A percentile compares a stretch with the other conserved stretches of the same genome.
These are phyloP conservation scores for Smallanthus sonchifolius DNA, from an alignment of 129 eudicot species.

Conservation along the genomic window DNA sequence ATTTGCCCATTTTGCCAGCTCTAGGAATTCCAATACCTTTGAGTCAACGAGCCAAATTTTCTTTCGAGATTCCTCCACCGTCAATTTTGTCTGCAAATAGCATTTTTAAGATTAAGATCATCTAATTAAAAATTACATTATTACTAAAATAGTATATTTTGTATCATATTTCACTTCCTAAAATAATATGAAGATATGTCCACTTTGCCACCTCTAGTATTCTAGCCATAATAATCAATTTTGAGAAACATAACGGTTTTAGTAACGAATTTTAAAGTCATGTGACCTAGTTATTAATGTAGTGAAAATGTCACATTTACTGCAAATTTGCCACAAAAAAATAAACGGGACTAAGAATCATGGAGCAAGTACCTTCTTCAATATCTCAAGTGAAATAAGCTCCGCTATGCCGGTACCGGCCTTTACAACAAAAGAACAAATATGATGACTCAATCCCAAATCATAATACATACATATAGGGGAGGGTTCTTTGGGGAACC, in stretches of 20 bases:
- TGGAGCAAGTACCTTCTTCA: constrained; percentile 51
- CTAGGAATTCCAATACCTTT: constrained; percentile 44
- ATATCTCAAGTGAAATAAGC: constrained; percentile 86
- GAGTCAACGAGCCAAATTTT: constrained; percentile 98
- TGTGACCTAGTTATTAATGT: background rate
- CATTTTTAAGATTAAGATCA: background rate
- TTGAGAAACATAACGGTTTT: background rate
- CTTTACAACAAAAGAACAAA: constrained; percentile 35
- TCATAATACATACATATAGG: background rate
- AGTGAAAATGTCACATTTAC: background rate
- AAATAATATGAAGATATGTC: background rate
- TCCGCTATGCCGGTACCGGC: constrained; percentile 99
- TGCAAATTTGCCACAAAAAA: background rate
- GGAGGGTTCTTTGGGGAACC: too few relatives aligned
- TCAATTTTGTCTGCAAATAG: constrained; percentile 49
- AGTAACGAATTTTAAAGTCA: background rate
- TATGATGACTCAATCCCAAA: background rate
- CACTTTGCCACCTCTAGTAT: background rate
- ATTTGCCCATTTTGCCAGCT: background rate
- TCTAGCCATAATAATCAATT: background rate
- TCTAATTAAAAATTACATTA: background rate
- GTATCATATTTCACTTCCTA: background rate
- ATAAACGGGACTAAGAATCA: background rate
- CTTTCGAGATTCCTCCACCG: constrained; percentile 70
- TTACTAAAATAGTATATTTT: background rate